These are phyloP conservation scores for Citrullus colocynthis DNA, from an alignment of 306 rosid genomes.

Conservation along the genomic window DNA sequence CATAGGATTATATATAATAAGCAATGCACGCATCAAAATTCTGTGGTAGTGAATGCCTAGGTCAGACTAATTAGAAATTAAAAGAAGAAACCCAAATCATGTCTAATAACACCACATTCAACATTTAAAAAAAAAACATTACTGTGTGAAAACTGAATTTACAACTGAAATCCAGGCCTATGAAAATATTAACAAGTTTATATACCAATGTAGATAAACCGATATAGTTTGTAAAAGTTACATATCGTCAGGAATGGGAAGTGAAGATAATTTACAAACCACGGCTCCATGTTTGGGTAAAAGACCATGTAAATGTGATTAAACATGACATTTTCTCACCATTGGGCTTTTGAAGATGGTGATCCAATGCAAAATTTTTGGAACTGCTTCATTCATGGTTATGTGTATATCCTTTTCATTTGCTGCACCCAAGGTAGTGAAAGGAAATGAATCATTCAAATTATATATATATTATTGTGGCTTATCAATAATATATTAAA, in stretches of 20 bases:
- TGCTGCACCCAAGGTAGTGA: conserved; percentile 29
- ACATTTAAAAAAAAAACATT: background rate
- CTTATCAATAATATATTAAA: background rate
- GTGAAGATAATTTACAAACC: background rate
- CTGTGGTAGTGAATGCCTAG: background rate
- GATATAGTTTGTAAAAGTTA: background rate
- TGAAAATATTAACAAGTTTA: background rate
- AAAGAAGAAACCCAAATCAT: background rate
- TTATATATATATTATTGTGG: background rate
- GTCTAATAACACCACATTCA: background rate
- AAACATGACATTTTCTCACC: conserved; percentile 28
- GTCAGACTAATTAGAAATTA: background rate
- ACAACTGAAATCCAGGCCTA: background rate
- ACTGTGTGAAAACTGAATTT: background rate
- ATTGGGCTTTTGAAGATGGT: conserved; percentile 41
- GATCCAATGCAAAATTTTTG: conserved; percentile 65
- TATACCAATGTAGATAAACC: background rate
- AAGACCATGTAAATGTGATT: background rate
- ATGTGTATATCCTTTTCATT: conserved; percentile 48
- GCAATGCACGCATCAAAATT: background rate
- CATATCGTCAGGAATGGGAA: background rate
- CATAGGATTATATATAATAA: background rate
- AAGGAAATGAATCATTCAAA: background rate
- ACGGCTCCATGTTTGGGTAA: background rate
- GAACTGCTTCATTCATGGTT: conserved; percentile 58